A percentile compares a stretch with the other conserved stretches of the same genome.
These are phyloP conservation scores for Exophiala spinifera DNA, from an alignment of 2,329 filamentous ascomycete species.

Conservation along the genomic window DNA sequence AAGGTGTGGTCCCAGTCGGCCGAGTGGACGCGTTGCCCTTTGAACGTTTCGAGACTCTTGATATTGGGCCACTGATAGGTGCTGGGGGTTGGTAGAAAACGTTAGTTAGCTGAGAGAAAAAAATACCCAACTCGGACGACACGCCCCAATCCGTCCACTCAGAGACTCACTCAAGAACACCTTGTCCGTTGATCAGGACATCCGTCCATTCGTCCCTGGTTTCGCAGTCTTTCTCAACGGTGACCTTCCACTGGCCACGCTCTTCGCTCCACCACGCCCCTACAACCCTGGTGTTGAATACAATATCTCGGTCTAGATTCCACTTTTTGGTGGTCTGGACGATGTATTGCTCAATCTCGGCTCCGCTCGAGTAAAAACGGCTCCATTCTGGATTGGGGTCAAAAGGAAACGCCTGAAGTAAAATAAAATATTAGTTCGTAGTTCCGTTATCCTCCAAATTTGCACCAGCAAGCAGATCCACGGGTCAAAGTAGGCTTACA, in stretches of 20 bases:
- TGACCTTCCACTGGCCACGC: slow-evolving; percentile 55
- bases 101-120: background rate
- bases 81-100: background rate
- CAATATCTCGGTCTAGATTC: slow-evolving; percentile 59
- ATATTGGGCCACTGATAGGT: slow-evolving; percentile 16
- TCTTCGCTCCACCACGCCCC: slow-evolving; percentile 55
- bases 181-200: background rate
- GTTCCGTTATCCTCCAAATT: slow-evolving; percentile 1
- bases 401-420: slow-evolving; percentile 51
- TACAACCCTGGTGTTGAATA: slow-evolving; percentile 55
- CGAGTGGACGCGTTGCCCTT: slow-evolving; percentile 31
- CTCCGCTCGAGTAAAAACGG: slow-evolving; percentile 63
- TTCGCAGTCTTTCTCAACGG: background rate
- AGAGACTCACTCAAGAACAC: background rate
- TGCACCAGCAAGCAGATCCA: slow-evolving; percentile 47
- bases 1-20: slow-evolving; percentile 32
- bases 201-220: background rate
- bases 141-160: background rate
- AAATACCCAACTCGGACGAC: too few species aligned
- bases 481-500: too few species aligned
- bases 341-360: slow-evolving; percentile 69
- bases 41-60: slow-evolving; percentile 32
- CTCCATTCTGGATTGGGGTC: slow-evolving; percentile 66
- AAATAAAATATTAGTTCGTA: background rate
- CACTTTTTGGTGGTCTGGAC: slow-evolving; percentile 61